These are phyloP conservation scores for Pseudocercospora cruenta DNA, from an alignment of 2,329 filamentous ascomycete species.

Conservation along the genomic window DNA sequence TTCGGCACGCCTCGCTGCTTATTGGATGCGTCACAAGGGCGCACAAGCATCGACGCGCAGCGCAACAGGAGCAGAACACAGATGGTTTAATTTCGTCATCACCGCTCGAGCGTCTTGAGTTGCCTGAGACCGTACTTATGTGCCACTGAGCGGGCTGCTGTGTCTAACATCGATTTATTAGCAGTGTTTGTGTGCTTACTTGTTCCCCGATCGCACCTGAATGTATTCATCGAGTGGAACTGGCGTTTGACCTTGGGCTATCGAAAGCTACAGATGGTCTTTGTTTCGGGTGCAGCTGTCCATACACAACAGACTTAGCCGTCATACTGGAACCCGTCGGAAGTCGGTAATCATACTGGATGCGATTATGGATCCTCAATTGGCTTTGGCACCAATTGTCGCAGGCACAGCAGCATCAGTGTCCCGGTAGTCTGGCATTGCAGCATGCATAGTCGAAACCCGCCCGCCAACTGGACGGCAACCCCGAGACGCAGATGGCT, in stretches of 20 bases:
- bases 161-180: constrained; percentile 12
- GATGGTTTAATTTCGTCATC: constrained; percentile 14
- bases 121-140: constrained; percentile 8
- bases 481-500: constrained; percentile 14
- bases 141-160: constrained; percentile 16
- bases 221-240: constrained; percentile 5
- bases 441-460: constrained; percentile 22
- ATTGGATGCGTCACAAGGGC: constrained; percentile 11
- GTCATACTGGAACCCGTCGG: constrained; percentile 17
- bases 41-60: constrained; percentile 11
- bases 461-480: constrained; percentile 21
- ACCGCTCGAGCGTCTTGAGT: constrained; percentile 18
- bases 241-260: constrained; percentile 9
- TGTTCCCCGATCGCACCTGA: constrained; percentile 4
- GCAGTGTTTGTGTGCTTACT: constrained; percentile 19
- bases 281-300: constrained; percentile 19
- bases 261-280: constrained; percentile 15
- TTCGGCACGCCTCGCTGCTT: constrained; percentile 7
- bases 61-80: constrained; percentile 15
- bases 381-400: constrained; percentile 10
- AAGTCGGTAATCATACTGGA: constrained; percentile 6
- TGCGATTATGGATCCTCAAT: neutral
- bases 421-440: constrained; percentile 22
- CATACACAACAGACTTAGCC: constrained; percentile 12
- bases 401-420: constrained; percentile 14